A percentile compares a stretch with the other conserved stretches of the same genome.
Evolutionary conservation across 202 grass and related monocot genomes (phyloP).

Genomic region (Hordeum pubiflorum): DNA sequence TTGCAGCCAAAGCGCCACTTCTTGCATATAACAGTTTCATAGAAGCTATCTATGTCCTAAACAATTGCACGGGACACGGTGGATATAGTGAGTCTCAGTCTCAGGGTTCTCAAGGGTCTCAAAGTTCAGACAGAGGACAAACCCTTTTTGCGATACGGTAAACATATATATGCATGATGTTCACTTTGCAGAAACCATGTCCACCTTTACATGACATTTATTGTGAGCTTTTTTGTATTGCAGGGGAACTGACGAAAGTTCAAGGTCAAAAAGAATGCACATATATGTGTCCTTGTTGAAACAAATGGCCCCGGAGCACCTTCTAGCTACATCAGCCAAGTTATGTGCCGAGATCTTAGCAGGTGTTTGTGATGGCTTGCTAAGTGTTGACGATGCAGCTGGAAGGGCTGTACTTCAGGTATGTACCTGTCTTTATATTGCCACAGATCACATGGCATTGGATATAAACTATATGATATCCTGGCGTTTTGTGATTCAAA

Average conservation of each 20-base stretch:
- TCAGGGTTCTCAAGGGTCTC: slow-evolving; percentile 14
- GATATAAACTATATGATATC: neutral
- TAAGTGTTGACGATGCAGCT: slow-evolving; percentile 63
- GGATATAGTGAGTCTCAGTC: slow-evolving; percentile 43
- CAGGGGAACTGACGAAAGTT: slow-evolving; percentile 71
- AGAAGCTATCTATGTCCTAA: slow-evolving; percentile 89
- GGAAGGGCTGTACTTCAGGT: slow-evolving; percentile 90
- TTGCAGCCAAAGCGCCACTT: slow-evolving; percentile 86
- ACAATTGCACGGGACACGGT: slow-evolving; percentile 44
- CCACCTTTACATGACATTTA: slow-evolving; percentile 7
- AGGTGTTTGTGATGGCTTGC: slow-evolving; percentile 82
- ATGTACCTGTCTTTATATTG: slow-evolving; percentile 1
- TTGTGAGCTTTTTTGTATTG: slow-evolving; percentile 10
- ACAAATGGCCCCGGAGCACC: slow-evolving; percentile 98
- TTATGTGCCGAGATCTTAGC: slow-evolving; percentile 95
- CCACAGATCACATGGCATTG: neutral
- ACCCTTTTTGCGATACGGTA: slow-evolving; percentile 65
- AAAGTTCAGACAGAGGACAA: slow-evolving; percentile 41
- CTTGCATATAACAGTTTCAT: slow-evolving; percentile 99
- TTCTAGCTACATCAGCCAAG: slow-evolving; percentile 90
- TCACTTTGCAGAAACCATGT: neutral
- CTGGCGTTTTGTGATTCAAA: neutral
- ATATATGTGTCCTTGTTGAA: slow-evolving; percentile 90
- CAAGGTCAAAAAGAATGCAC: slow-evolving; percentile 77
- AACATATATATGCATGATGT: slow-evolving; percentile 6